Percentiles rank a stretch among this genome's conserved stretches.
phyloP scores from a whole-genome alignment of 2,329 filamentous ascomycete genomes.

The Monosporascus sp. region DNA sequence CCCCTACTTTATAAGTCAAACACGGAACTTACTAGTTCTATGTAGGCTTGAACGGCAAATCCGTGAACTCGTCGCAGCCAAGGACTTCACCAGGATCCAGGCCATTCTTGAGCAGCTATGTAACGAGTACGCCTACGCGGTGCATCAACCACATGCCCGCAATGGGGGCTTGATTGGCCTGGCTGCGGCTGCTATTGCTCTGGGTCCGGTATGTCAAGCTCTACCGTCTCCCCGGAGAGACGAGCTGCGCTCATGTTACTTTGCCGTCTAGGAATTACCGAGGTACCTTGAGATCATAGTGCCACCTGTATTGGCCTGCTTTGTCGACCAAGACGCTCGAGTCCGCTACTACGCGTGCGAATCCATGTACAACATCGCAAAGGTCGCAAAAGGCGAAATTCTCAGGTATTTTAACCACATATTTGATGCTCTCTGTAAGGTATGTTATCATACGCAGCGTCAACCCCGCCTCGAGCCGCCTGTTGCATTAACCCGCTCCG shows the following conservation, averaged over 20 bases:
- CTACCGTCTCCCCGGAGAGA: too few species aligned
- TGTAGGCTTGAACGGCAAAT: constrained; percentile 82
- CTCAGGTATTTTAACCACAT: constrained; percentile 97
- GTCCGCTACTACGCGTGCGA: constrained; percentile 98
- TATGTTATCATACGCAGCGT: constrained; percentile 32
- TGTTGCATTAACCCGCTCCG: neutral
- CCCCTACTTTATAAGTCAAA: constrained; percentile 2
- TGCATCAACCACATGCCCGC: constrained; percentile 91
- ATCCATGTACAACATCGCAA: constrained; percentile 99
- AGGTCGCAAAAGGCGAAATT: constrained; percentile 97
- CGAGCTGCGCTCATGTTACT: constrained; percentile 10
- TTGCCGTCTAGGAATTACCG: constrained; percentile 66
- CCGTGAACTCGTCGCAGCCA: constrained; percentile 70
- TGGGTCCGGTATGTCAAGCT: constrained; percentile 68
- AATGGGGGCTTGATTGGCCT: constrained; percentile 96
- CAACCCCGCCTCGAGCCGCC: constrained; percentile 6
- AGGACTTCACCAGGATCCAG: constrained; percentile 75
- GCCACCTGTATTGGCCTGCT: constrained; percentile 92
- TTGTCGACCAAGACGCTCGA: constrained; percentile 94
- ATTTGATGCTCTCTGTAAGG: constrained; percentile 95
- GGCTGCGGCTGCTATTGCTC: constrained; percentile 89
- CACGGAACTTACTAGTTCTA: neutral
- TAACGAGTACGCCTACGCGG: constrained; percentile 95
- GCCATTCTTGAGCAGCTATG: constrained; percentile 93
- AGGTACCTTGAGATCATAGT: constrained; percentile 91